phyloP scores from a whole-genome alignment of 331 rosid genomes.

The Phaseolus coccineus region DNA sequence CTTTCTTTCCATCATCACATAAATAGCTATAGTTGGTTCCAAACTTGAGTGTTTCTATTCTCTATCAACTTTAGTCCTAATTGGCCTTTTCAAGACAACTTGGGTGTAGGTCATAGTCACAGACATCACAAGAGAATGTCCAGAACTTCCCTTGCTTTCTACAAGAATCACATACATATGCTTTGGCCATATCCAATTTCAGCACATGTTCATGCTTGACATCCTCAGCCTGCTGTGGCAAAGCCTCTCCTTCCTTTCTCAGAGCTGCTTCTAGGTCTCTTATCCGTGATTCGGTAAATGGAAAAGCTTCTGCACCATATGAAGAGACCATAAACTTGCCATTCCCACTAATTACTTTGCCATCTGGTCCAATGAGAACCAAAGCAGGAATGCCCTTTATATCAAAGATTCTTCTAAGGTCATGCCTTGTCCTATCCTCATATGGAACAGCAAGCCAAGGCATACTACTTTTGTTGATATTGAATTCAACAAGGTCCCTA shows the following conservation, averaged over 20 bases:
- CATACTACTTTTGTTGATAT: slow-evolving; percentile 60
- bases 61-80: slow-evolving; percentile 42
- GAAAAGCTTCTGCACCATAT: slow-evolving; percentile 87
- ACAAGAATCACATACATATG: slow-evolving; percentile 86
- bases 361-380: slow-evolving; percentile 78
- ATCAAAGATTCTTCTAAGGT: slow-evolving; percentile 75
- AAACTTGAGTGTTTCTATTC: slow-evolving; percentile 29
- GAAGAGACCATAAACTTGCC: slow-evolving; percentile 70
- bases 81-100: slow-evolving; percentile 63
- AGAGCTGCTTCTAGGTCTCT: slow-evolving; percentile 72
- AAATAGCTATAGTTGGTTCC: slow-evolving; percentile 32
- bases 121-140: slow-evolving; percentile 87
- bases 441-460: slow-evolving; percentile 92
- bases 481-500: slow-evolving; percentile 72
- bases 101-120: slow-evolving; percentile 96
- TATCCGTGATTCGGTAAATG: slow-evolving; percentile 75
- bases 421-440: slow-evolving; percentile 74
- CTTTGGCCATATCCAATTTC: slow-evolving; percentile 88
- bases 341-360: slow-evolving; percentile 60
- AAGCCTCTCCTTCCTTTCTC: slow-evolving; percentile 79
- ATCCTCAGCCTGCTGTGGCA: slow-evolving; percentile 79
- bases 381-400: slow-evolving; percentile 79
- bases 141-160: slow-evolving; percentile 79
- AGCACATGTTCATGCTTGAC: slow-evolving; percentile 85
- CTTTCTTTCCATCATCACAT: slow-evolving; percentile 23